Evolutionary conservation across 352 stramenopile genomes (phyloP).

Genomic region (Phytophthora citrophthora): DNA sequence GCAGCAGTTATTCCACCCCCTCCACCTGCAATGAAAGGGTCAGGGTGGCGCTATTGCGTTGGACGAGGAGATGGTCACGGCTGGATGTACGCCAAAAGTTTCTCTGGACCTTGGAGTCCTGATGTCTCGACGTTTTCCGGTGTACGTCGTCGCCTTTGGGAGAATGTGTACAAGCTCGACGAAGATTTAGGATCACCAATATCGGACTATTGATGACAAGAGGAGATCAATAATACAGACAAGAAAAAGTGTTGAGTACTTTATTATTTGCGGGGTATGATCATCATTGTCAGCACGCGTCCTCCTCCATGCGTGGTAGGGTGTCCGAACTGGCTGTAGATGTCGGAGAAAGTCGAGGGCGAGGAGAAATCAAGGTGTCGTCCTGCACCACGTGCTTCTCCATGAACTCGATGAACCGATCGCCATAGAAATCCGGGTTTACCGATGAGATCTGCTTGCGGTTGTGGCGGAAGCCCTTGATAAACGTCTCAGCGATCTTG

Average conservation of each 20-base stretch:
- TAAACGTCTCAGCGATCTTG: slow-evolving; percentile 91
- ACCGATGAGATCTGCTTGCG: slow-evolving; percentile 90
- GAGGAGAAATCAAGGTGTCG: slow-evolving; percentile 47
- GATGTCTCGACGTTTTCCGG: neutral
- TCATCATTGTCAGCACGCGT: slow-evolving; percentile 11
- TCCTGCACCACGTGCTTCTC: slow-evolving; percentile 78
- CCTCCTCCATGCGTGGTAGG: slow-evolving; percentile 15
- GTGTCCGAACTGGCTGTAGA: slow-evolving; percentile 12
- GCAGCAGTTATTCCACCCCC: neutral
- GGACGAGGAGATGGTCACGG: neutral
- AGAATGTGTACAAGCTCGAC: neutral
- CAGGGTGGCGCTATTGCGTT: neutral
- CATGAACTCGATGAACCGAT: slow-evolving; percentile 92
- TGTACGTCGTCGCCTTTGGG: neutral
- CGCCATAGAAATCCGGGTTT: slow-evolving; percentile 86
- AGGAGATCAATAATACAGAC: no score
- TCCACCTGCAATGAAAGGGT: neutral
- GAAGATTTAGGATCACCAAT: neutral
- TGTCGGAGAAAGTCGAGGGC: slow-evolving; percentile 7
- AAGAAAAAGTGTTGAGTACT: no score
- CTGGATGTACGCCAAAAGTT: neutral
- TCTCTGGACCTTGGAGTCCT: neutral
- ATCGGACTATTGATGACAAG: neutral
- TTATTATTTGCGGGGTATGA: no score
- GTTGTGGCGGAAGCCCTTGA: slow-evolving; percentile 89